These are phyloP conservation scores for Aspergillus campestris DNA, from an alignment of 495 filamentous ascomycete genomes.

Conservation along the genomic window DNA sequence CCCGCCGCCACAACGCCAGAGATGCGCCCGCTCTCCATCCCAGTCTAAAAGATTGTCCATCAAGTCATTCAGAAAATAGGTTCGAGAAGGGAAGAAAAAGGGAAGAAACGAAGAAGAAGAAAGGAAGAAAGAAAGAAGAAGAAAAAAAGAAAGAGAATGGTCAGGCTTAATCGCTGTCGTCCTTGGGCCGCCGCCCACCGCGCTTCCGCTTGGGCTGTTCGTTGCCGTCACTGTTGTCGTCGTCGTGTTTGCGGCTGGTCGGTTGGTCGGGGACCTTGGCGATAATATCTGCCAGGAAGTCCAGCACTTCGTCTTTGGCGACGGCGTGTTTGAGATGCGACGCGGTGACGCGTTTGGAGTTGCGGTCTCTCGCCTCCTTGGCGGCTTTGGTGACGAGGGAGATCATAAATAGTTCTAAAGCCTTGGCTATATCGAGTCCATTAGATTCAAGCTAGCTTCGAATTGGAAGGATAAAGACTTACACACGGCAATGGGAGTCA, in stretches of 20 bases:
- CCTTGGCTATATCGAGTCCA: conserved; percentile 51
- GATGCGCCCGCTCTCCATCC: conserved; percentile 26
- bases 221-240: conserved; percentile 42
- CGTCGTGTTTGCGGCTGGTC: conserved; percentile 44
- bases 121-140: neutral
- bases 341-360: conserved; percentile 81
- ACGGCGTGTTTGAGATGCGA: conserved; percentile 87
- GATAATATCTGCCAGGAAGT: conserved; percentile 90
- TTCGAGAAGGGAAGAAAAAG: conserved; percentile 1
- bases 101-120: neutral
- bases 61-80: conserved; percentile 8
- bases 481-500: conserved; percentile 90
- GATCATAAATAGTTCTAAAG: conserved; percentile 96
- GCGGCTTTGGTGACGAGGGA: conserved; percentile 80
- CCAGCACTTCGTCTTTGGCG: conserved; percentile 75
- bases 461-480: conserved; percentile 24
- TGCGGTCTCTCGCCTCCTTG: conserved; percentile 67
- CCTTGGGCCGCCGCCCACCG: conserved; percentile 37
- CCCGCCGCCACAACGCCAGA: conserved; percentile 21
- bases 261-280: conserved; percentile 72
- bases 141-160: neutral
- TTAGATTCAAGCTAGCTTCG: conserved; percentile 6
- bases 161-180: conserved; percentile 31
- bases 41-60: conserved; percentile 25
- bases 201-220: conserved; percentile 45